Percentiles rank a stretch among this genome's conserved stretches.
phyloP scores from a whole-genome alignment of 1,284 basidiomycete species.

The Calocybe gambosa region DNA sequence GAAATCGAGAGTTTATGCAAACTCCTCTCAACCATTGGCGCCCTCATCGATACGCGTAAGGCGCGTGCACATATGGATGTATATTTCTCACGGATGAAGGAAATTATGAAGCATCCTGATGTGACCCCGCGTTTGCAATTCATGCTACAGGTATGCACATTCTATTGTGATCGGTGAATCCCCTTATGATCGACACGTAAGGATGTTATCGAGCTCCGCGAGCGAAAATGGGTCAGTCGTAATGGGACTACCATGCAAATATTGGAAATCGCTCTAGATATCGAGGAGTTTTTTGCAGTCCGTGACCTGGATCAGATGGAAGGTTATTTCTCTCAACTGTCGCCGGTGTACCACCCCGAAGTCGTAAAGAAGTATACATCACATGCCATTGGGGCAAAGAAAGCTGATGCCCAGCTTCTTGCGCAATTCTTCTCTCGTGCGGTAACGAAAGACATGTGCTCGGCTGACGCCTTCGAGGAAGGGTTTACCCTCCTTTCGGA shows the following conservation, averaged over 20 bases:
- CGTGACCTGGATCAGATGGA: conserved; percentile 84
- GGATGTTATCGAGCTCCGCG: conserved; percentile 87
- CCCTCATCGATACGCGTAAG: conserved; percentile 73
- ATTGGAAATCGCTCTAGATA: conserved; percentile 70
- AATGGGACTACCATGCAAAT: conserved; percentile 66
- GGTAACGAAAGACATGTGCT: conserved; percentile 48
- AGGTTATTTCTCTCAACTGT: conserved; percentile 72
- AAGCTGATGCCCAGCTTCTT: conserved; percentile 77
- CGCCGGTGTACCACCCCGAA: conserved; percentile 52
- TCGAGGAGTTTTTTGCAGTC: conserved; percentile 70
- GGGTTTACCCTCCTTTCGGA: conserved; percentile 67
- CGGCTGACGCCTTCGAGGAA: conserved; percentile 54
- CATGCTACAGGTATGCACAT: conserved; percentile 77
- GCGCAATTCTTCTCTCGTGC: conserved; percentile 60
- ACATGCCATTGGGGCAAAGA: conserved; percentile 74
- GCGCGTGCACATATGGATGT: conserved; percentile 86
- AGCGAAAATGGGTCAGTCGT: conserved; percentile 74
- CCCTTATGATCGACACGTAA: conserved; percentile 22
- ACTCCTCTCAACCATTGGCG: conserved; percentile 85
- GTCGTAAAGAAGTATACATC: conserved; percentile 73
- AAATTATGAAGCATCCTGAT: conserved; percentile 67
- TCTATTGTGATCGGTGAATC: conserved; percentile 7
- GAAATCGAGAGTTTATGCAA: conserved; percentile 96
- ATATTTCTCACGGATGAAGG: conserved; percentile 88
- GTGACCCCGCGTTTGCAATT: conserved; percentile 83